Conservation (phyloP, 164 flowering plant species). For the Sedum album region DNA sequence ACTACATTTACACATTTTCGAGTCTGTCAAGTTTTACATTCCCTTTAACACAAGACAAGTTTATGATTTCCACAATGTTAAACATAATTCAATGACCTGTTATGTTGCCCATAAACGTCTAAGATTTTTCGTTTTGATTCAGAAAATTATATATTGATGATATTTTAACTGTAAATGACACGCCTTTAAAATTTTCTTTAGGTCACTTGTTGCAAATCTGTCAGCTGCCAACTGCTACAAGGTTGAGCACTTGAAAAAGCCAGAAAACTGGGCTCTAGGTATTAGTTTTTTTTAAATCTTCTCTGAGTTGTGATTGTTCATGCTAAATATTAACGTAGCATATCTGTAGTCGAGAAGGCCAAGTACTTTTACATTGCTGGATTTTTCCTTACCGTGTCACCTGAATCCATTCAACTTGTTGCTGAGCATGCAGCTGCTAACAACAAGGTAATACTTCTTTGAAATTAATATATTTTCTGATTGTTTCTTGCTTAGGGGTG, state of each 20-base stretch:
- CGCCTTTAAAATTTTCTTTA: slow-evolving; percentile 18
- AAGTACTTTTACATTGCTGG: slow-evolving; percentile 88
- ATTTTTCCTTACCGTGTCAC: slow-evolving; percentile 90
- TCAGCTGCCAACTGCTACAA: slow-evolving; percentile 97
- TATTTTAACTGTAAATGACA: not conserved
- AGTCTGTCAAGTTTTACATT: too few species aligned
- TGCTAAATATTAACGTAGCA: not conserved
- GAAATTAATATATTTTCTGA: not conserved
- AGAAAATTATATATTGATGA: not conserved
- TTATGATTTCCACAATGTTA: too few species aligned
- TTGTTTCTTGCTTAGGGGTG: not conserved
- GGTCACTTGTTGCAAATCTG: slow-evolving; percentile 91
- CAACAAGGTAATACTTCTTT: slow-evolving; percentile 37
- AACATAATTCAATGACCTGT: too few species aligned
- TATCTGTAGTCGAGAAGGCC: slow-evolving; percentile 79
- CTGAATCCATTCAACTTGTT: slow-evolving; percentile 75
- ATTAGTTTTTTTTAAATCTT: slow-evolving; percentile 4
- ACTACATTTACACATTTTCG: too few species aligned
- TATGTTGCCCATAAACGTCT: too few species aligned
- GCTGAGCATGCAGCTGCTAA: slow-evolving; percentile 70
- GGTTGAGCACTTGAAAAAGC: slow-evolving; percentile 76
- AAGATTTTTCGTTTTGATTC: not conserved
- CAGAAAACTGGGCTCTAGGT: slow-evolving; percentile 96
- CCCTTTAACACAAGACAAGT: too few species aligned
- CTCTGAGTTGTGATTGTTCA: not conserved